Evolutionary conservation across 495 filamentous ascomycete species (phyloP).

Genomic region (Penicillium lividum): DNA sequence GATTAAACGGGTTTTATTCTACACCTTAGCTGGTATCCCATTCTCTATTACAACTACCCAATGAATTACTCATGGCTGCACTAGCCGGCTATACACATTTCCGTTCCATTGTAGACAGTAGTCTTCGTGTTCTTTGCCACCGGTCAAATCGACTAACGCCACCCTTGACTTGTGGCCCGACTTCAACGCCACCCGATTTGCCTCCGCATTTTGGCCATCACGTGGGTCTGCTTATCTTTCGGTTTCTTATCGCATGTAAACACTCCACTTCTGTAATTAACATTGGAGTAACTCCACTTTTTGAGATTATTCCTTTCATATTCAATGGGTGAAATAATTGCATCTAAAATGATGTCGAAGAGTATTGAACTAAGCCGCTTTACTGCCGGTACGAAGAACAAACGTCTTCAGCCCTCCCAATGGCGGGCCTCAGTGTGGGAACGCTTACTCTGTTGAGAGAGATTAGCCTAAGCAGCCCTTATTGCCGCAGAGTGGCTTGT

Average conservation of each 20-base stretch:
- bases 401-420: no score
- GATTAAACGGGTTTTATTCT: slow-evolving; percentile 34
- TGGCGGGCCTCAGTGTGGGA: no score
- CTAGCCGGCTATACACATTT: slow-evolving; percentile 8
- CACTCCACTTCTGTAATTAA: no score
- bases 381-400: no score
- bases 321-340: no score
- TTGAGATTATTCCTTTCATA: no score
- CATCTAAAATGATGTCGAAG: no score
- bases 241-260: not conserved
- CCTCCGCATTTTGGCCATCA: not conserved
- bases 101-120: not conserved
- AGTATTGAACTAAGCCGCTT: no score
- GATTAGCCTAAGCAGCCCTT: no score
- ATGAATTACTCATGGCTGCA: slow-evolving; percentile 19
- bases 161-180: not conserved
- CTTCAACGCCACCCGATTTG: not conserved
- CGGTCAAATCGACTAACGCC: not conserved
- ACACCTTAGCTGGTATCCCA: slow-evolving; percentile 16
- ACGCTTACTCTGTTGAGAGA: no score
- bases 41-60: slow-evolving; percentile 13
- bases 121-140: not conserved
- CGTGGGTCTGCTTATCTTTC: not conserved
- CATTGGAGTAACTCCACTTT: no score
- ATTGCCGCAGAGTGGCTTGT: no score